phyloP scores from a whole-genome alignment of 192 early-diverging fungal genomes.

The Spinellus fusiger region DNA sequence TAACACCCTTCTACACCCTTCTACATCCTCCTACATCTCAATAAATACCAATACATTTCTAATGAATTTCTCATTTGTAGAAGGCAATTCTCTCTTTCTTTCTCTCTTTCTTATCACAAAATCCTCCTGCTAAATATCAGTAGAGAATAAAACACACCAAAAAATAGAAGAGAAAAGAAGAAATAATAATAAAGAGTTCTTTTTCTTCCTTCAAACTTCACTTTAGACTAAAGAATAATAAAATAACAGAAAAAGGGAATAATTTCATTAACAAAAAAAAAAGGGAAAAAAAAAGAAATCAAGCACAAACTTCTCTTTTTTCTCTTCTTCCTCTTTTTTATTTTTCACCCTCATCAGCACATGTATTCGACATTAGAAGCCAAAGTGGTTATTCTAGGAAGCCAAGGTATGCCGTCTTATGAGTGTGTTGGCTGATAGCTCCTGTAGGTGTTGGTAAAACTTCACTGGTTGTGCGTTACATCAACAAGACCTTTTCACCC shows the following conservation, averaged over 20 bases:
- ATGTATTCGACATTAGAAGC: slow-evolving; percentile 52
- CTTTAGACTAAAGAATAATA: not conserved
- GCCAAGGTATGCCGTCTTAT: slow-evolving; percentile 63
- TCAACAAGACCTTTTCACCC: slow-evolving; percentile 69
- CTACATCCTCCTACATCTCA: too few relatives aligned
- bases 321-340: slow-evolving; percentile 6
- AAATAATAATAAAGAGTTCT: not conserved
- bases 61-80: too few relatives aligned
- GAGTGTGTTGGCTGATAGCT: not conserved
- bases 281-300: too few relatives aligned
- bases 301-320: slow-evolving; percentile 1
- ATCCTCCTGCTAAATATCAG: not conserved
- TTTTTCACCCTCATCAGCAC: slow-evolving; percentile 3
- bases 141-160: slow-evolving; percentile 7
- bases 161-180: not conserved
- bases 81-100: too few relatives aligned
- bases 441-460: slow-evolving; percentile 73
- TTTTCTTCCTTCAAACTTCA: not conserved
- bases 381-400: slow-evolving; percentile 71
- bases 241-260: too few relatives aligned
- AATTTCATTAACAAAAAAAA: too few relatives aligned
- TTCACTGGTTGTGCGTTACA: slow-evolving; percentile 70
- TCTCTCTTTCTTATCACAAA: too few relatives aligned
- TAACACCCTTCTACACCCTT: too few relatives aligned
- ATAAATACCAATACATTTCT: too few relatives aligned